phyloP scores from a whole-genome alignment of 2,329 filamentous ascomycete genomes.

The Dactylellina sp. region DNA sequence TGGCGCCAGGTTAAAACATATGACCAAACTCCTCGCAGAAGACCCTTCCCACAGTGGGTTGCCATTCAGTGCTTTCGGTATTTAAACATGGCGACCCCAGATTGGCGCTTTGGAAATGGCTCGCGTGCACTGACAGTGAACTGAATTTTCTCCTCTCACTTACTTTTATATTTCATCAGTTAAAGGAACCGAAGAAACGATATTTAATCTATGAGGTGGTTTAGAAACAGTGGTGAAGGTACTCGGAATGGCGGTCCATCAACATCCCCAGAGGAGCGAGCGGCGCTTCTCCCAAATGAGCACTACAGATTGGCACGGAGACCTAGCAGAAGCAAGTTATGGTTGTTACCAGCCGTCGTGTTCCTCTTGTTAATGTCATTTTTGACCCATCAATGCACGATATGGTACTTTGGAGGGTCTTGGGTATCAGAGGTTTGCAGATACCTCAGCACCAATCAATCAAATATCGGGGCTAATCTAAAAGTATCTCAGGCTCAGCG shows the following conservation, averaged over 20 bases:
- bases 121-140: constrained; percentile 30
- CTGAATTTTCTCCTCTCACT: too few relatives aligned
- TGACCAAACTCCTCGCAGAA: constrained; percentile 18
- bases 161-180: too few relatives aligned
- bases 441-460: not conserved
- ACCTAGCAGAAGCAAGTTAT: constrained; percentile 38
- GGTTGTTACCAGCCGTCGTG: constrained; percentile 42
- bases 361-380: constrained; percentile 49
- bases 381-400: constrained; percentile 30
- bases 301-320: constrained; percentile 26
- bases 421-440: constrained; percentile 44
- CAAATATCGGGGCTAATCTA: not conserved
- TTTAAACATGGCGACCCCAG: constrained; percentile 20
- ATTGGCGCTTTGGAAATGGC: constrained; percentile 22
- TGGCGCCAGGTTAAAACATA: constrained; percentile 16
- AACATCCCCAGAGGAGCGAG: constrained; percentile 14
- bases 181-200: too few relatives aligned
- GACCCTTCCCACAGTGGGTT: not conserved
- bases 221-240: not conserved
- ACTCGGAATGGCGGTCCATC: not conserved
- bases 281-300: constrained; percentile 43
- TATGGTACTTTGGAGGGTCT: constrained; percentile 30
- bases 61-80: constrained; percentile 5
- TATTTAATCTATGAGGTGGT: constrained; percentile 24
- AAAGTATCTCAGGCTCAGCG: constrained; percentile 1